phyloP scores from a whole-genome alignment of 1,139 yeast species.

The Suhomyces chickasaworum region DNA sequence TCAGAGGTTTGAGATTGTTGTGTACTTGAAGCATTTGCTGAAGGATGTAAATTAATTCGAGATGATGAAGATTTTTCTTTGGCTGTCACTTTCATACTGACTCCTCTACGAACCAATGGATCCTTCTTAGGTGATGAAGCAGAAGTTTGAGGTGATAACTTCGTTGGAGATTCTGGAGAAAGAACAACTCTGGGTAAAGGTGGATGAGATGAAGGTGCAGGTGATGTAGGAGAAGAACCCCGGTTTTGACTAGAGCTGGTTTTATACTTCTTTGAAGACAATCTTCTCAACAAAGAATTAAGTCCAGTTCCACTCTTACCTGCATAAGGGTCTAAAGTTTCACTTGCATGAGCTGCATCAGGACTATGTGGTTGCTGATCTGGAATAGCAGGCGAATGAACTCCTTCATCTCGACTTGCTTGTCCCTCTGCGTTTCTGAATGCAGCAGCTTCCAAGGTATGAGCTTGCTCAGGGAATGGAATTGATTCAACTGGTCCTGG shows the following conservation, averaged over 20 bases:
- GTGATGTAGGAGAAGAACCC: constrained; percentile 17
- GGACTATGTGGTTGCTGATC: constrained; percentile 43
- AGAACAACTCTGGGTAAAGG: constrained; percentile 24
- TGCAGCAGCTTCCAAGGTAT: constrained; percentile 48
- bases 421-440: constrained; percentile 13
- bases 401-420: constrained; percentile 14
- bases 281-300: constrained; percentile 42
- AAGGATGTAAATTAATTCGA: constrained; percentile 26
- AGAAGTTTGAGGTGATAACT: constrained; percentile 20
- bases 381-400: constrained; percentile 25
- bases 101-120: constrained; percentile 62
- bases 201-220: constrained; percentile 17
- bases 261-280: constrained; percentile 39
- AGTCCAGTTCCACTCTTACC: constrained; percentile 27
- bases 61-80: constrained; percentile 48
- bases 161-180: constrained; percentile 21
- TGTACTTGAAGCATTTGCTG: constrained; percentile 20
- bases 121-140: constrained; percentile 28
- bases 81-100: constrained; percentile 63
- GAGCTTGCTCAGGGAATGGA: constrained; percentile 70
- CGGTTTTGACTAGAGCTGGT: constrained; percentile 8
- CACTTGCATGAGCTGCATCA: constrained; percentile 23
- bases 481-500: constrained; percentile 25
- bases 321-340: constrained; percentile 38
- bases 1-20: constrained; percentile 10